A percentile compares a stretch with the other conserved stretches of the same genome.
Conservation (phyloP, 805 yeast species). For the Metschnikowia lachancei region DNA sequence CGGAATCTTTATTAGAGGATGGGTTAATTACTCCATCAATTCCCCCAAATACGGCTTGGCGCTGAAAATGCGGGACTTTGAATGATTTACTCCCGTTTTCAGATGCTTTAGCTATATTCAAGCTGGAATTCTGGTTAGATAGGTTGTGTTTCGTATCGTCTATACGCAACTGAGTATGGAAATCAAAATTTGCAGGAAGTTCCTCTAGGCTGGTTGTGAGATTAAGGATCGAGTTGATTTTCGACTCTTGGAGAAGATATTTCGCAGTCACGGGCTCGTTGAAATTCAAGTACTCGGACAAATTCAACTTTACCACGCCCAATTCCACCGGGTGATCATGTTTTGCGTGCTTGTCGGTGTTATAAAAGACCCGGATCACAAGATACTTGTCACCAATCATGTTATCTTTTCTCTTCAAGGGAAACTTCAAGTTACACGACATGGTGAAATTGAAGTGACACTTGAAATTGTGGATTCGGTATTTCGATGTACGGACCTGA, state of each 20-base stretch:
- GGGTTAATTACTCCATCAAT: conserved; percentile 40
- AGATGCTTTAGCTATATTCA: conserved; percentile 17
- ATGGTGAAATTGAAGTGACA: conserved; percentile 37
- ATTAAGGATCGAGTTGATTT: conserved; percentile 76
- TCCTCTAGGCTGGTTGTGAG: conserved; percentile 54
- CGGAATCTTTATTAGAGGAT: conserved; percentile 7
- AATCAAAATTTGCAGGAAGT: conserved; percentile 37
- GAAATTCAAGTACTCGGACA: conserved; percentile 67
- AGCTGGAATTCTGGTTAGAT: conserved; percentile 4
- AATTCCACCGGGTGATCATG: conserved; percentile 39
- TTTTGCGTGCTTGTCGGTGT: conserved; percentile 26
- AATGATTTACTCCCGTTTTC: conserved; percentile 22
- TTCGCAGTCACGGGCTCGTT: conserved; percentile 52
- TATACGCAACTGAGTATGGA: conserved; percentile 42
- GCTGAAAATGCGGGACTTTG: conserved; percentile 42
- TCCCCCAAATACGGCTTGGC: conserved; percentile 48
- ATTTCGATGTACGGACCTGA: conserved; percentile 29
- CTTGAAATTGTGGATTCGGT: conserved; percentile 39
- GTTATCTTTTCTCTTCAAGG: conserved; percentile 38
- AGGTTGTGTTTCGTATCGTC: conserved; percentile 23
- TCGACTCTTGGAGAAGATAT: conserved; percentile 72
- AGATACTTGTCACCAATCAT: conserved; percentile 44
- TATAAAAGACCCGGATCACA: conserved; percentile 36
- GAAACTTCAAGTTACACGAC: conserved; percentile 39
- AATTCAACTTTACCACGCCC: conserved; percentile 65